Base-by-base conservation (phyloP, 2,329 filamentous ascomycete species). In the Ophiostoma perfectum region DNA sequence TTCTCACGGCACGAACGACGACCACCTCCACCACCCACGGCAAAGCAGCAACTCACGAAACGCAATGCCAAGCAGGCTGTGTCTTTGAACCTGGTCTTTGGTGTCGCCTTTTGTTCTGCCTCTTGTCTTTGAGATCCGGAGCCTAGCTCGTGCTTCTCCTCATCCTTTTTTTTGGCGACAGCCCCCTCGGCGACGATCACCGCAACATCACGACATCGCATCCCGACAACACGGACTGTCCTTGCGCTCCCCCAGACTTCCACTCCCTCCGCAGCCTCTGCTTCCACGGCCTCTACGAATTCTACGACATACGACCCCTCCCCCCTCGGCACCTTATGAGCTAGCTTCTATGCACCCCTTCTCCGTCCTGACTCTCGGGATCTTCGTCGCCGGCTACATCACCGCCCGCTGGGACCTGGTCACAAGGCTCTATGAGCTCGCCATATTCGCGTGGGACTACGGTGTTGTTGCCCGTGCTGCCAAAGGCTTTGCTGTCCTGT, bases 371-470 rank as follows among this genome's bases (percentile, higher is more conserved):
- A 96, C 93, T 76, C 88, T 97, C 82, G 93, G 91, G 82, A 97
- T 99, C 83, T 99, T 99, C 84, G 90, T 98, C 85, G 94, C 95
- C 82, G 95, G 95, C 80, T 99, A 99, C 85, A 98, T 94, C 79
- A 99, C 95, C 81, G 95, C 95, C 78, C 91, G 95, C 84, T 99
- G 95, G 93, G 95, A 98, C 81, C 89, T 99, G 72, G 93, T 97
- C 74, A 97, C 94, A 75, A 90, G 93, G 76, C 86, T 98, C 75
- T 97, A 97, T 89, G 94, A 99, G 81, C 88, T 99, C 75, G 91
- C 92, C 74, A 90, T 97, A 73, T 99, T 98, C 79, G 95, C 96
- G 74, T 97, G 93, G 93, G 91, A 98, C 79, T 92, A 98, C 91
- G 93, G 94, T 77, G 95, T 99, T 75, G 90, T 98, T 78, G 93